These are phyloP conservation scores for Colletotrichum musae DNA, from an alignment of 2,329 filamentous ascomycete species.

Conservation along the genomic window DNA sequence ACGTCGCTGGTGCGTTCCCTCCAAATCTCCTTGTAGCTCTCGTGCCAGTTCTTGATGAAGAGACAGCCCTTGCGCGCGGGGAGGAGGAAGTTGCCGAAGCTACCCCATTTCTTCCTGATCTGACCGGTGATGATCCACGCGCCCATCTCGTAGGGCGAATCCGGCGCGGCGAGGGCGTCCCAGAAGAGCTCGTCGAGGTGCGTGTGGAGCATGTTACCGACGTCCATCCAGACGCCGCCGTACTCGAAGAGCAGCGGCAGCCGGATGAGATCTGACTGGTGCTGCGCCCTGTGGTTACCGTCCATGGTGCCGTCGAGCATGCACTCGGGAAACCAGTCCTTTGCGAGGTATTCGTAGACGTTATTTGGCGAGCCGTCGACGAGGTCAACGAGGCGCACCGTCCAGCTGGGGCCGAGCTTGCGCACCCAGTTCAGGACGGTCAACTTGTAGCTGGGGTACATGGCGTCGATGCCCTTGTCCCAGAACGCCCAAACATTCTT, in stretches of 20 bases:
- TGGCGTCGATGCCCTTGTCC: slow-evolving; percentile 54
- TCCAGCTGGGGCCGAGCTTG: slow-evolving; percentile 57
- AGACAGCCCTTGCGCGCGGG: slow-evolving; percentile 56
- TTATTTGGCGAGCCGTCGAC: slow-evolving; percentile 52
- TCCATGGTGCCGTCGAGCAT: slow-evolving; percentile 57
- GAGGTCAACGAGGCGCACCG: slow-evolving; percentile 55
- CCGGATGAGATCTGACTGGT: slow-evolving; percentile 60
- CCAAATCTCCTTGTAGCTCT: slow-evolving; percentile 55
- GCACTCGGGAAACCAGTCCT: slow-evolving; percentile 51
- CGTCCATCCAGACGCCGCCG: slow-evolving; percentile 57
- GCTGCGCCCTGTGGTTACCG: slow-evolving; percentile 57
- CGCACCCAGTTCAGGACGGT: slow-evolving; percentile 60
- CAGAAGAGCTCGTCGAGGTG: slow-evolving; percentile 52
- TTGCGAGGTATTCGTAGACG: slow-evolving; percentile 51
- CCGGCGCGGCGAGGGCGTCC: slow-evolving; percentile 46
- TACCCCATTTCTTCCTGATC: slow-evolving; percentile 51
- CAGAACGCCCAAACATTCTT: slow-evolving; percentile 64
- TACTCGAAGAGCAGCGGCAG: slow-evolving; percentile 52
- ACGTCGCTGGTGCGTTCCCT: slow-evolving; percentile 49
- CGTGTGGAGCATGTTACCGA: slow-evolving; percentile 52
- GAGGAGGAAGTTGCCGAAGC: slow-evolving; percentile 59
- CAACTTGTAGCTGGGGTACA: slow-evolving; percentile 54
- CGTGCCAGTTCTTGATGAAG: slow-evolving; percentile 61
- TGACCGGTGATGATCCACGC: slow-evolving; percentile 53
- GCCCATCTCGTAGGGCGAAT: slow-evolving; percentile 47